Evolutionary conservation across 2,329 filamentous ascomycete species (phyloP).

Genomic region (Capronia coronata): DNA sequence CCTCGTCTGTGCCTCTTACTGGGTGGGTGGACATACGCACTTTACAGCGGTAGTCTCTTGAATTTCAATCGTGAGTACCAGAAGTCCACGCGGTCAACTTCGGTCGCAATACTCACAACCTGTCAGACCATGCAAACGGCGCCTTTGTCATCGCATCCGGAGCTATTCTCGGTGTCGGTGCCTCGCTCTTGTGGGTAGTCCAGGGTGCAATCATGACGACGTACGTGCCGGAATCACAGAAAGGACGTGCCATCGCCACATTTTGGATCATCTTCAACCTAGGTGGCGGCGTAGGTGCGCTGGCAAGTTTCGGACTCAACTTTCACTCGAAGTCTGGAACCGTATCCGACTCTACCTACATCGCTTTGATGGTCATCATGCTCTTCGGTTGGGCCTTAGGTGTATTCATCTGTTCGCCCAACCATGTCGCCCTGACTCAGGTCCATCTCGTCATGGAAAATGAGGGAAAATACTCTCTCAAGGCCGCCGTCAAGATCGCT

Average conservation of each 20-base stretch:
- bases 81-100: no score
- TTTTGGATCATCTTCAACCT: slow-evolving; percentile 97
- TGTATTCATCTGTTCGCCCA: slow-evolving; percentile 46
- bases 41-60: slow-evolving; percentile 46
- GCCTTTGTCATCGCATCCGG: slow-evolving; percentile 47
- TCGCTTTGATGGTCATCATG: slow-evolving; percentile 68
- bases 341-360: slow-evolving; percentile 48
- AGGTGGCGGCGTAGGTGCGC: slow-evolving; percentile 72
- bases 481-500: slow-evolving; percentile 34
- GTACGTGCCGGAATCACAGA: slow-evolving; percentile 74
- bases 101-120: no score
- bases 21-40: slow-evolving; percentile 44
- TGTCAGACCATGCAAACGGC: no score
- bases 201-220: slow-evolving; percentile 56
- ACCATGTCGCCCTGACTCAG: slow-evolving; percentile 26
- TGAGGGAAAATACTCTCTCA: slow-evolving; percentile 32
- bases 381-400: slow-evolving; percentile 48
- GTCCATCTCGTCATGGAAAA: slow-evolving; percentile 32
- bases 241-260: slow-evolving; percentile 81
- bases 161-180: slow-evolving; percentile 45
- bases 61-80: slow-evolving; percentile 46
- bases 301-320: slow-evolving; percentile 43
- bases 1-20: slow-evolving; percentile 40
- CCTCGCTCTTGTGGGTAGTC: slow-evolving; percentile 46
- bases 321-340: slow-evolving; percentile 40